phyloP scores from a whole-genome alignment of 257 asterid species.

The Cordia subcordata region DNA sequence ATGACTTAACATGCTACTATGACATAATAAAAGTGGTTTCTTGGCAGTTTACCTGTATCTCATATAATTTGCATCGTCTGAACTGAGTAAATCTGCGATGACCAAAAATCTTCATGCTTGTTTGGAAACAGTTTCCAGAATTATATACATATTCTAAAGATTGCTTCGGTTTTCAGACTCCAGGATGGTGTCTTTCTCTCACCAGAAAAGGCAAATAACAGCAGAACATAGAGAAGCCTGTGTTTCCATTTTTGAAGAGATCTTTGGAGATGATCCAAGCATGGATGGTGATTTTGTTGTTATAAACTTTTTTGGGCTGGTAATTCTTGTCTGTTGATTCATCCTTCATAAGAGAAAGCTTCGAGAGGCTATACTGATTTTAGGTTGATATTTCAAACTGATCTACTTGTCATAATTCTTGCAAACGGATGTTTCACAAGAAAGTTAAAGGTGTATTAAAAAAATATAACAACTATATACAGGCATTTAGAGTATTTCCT shows the following conservation, averaged over 20 bases:
- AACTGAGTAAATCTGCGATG: too few species aligned
- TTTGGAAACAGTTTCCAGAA: background rate
- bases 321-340: slow-evolving; percentile 25
- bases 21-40: too few species aligned
- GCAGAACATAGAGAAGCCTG: slow-evolving; percentile 73
- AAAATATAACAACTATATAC: too few species aligned
- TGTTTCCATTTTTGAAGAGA: slow-evolving; percentile 47
- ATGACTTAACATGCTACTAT: too few species aligned
- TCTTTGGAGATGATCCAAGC: slow-evolving; percentile 58
- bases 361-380: too few species aligned
- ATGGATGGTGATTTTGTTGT: slow-evolving; percentile 62
- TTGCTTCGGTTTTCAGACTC: slow-evolving; percentile 35
- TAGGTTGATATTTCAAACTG: too few species aligned
- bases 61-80: background rate
- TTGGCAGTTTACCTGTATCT: slow-evolving; percentile 5
- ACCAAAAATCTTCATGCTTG: too few species aligned
- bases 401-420: background rate
- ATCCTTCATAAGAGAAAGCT: slow-evolving; percentile 9
- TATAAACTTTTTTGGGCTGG: slow-evolving; percentile 93
- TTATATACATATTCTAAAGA: background rate
- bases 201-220: slow-evolving; percentile 62
- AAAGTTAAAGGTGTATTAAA: too few species aligned
- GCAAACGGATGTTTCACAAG: background rate
- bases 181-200: slow-evolving; percentile 35
- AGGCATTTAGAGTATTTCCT: background rate